Conservation (phyloP, 345 rosid species). For the Euphorbia pulcherrima region DNA sequence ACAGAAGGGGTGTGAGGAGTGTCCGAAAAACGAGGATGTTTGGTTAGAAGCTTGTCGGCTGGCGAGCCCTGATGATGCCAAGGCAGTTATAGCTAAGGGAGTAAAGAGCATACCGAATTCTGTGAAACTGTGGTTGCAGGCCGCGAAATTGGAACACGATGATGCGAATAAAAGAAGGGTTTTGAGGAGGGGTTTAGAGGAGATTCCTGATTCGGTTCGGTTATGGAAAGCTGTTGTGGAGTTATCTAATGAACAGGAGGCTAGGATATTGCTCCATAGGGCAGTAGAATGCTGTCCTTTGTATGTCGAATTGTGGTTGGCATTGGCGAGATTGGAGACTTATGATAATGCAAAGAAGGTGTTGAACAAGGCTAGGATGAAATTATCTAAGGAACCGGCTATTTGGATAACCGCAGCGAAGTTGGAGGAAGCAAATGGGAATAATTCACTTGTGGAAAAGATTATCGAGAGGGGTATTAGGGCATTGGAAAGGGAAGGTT, state of each 20-base stretch:
- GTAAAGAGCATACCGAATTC: slow-evolving; percentile 82
- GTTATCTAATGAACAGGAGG: slow-evolving; percentile 71
- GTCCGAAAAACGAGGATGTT: slow-evolving; percentile 84
- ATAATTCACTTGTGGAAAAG: slow-evolving; percentile 68
- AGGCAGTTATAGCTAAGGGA: slow-evolving; percentile 82
- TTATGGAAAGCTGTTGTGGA: slow-evolving; percentile 90
- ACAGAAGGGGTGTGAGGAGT: slow-evolving; percentile 85
- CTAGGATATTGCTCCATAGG: slow-evolving; percentile 67
- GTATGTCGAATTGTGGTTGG: slow-evolving; percentile 86
- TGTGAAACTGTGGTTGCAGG: slow-evolving; percentile 85
- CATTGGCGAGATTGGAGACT: slow-evolving; percentile 78
- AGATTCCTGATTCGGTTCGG: slow-evolving; percentile 83
- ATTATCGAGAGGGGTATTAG: slow-evolving; percentile 89
- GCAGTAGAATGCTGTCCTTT: slow-evolving; percentile 96
- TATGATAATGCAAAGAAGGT: slow-evolving; percentile 73
- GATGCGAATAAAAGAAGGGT: slow-evolving; percentile 71
- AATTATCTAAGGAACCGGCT: slow-evolving; percentile 77
- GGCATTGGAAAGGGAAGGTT: slow-evolving; percentile 78
- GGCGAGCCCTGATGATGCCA: slow-evolving; percentile 82
- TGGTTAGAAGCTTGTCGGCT: slow-evolving; percentile 94
- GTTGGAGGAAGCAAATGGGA: slow-evolving; percentile 90
- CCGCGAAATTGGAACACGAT: slow-evolving; percentile 78
- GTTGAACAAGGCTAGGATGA: slow-evolving; percentile 66
- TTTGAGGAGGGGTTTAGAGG: slow-evolving; percentile 75
- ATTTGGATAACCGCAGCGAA: slow-evolving; percentile 95